Base-by-base conservation (phyloP, 352 stramenopile species). In the Achlya hypogyna region DNA sequence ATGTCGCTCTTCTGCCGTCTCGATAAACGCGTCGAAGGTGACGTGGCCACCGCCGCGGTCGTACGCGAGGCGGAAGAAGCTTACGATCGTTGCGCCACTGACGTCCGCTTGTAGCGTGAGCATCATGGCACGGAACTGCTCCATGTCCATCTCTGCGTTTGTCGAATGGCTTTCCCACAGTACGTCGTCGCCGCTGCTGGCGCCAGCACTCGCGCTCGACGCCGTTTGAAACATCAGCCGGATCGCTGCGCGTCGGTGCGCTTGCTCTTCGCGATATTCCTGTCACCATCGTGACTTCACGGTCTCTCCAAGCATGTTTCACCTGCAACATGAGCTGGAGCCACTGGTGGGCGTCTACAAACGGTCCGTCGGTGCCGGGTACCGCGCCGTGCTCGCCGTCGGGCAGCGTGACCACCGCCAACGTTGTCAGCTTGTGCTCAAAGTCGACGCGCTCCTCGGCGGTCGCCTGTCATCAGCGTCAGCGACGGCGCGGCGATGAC, bases 151-250 rank as follows among this genome's bases (percentile, higher is more conserved):
- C 1, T 76, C 78, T 1, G 83, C 71, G 54, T 69, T 62, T 29
- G 63, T 5, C 28, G 65, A 1, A 42, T 53, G 18, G 29, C 35
- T 12, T n/a, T 66, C 27, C 25, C 25, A 16, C 32, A 47, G 43
- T 5, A 20, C 56, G 23, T 65, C 68, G 25, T 59, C 56, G 20
- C 25, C 71, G 29, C 34, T 65, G 27, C 18, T 34, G 29, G 35
- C 54, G 10, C 20, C 27, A 27, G 40, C 35, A 31, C 79, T 73
- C 0, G 76, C 71, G 2, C 76, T 65, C 0, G 78, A 83, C 2
- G 90, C 89, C 0, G 90, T 97, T 42, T 96, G 88, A 52, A 97
- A 97, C 91, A 97, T 97, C 0, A 97, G 70, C 0, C 90, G 88
- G 45, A 97, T 89, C 18, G 89, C 89, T 20, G 88, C 88, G 5